phyloP scores from a whole-genome alignment of 805 yeast species.

The Myxozyma monticola region DNA sequence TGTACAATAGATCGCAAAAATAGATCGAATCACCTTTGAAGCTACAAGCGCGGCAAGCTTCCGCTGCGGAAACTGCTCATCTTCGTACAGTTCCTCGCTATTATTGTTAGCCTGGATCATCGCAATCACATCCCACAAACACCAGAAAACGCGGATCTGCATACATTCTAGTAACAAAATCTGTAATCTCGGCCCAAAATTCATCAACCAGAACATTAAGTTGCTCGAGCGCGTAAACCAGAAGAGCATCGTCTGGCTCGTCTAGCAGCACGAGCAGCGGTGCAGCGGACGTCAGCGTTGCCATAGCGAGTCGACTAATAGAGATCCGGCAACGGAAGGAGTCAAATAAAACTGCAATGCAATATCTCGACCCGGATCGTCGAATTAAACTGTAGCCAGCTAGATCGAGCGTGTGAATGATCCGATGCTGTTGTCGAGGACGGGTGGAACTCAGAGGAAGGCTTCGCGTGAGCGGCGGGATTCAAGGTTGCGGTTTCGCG shows the following conservation, averaged over 20 bases:
- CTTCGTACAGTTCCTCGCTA: conserved; percentile 84
- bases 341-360: no score
- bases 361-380: no score
- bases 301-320: conserved; percentile 15
- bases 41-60: conserved; percentile 87
- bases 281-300: conserved; percentile 71
- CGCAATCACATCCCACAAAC: no score
- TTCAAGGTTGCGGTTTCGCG: no score
- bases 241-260: conserved; percentile 76
- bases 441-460: conserved; percentile 11
- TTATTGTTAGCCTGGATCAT: conserved; percentile 6
- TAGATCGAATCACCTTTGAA: conserved; percentile 60
- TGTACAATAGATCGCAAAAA: not conserved
- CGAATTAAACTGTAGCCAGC: no score
- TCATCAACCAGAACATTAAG: conserved; percentile 82
- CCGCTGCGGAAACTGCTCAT: conserved; percentile 70
- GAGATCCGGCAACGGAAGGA: not conserved
- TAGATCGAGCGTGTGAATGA: no score
- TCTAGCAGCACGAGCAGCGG: conserved; percentile 86
- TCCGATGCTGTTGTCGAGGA: not conserved
- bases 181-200: conserved; percentile 97
- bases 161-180: conserved; percentile 71
- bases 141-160: no score
- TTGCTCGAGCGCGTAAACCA: conserved; percentile 79
- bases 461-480: not conserved